Base-by-base conservation (phyloP, 164 flowering plant species). In the Kalanchoe fedtschenkoi region DNA sequence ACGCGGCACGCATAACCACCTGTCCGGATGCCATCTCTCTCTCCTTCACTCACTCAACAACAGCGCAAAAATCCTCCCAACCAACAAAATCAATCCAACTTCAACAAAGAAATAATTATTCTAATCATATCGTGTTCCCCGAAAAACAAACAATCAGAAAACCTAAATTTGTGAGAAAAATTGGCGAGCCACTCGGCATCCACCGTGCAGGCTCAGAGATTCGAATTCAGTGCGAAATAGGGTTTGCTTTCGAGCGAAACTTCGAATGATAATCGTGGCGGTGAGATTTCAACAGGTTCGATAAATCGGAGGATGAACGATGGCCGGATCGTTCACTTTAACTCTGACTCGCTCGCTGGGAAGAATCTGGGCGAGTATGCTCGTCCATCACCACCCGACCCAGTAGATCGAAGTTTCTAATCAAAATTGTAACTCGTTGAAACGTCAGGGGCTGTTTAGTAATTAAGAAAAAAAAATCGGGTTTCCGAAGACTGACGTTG, bases 1-100 rank as follows among this genome's bases (percentile, higher is more conserved):
- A 85, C 73, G 78, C 82, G 37, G 83, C 93, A 60, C 85, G 77
- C 83, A 80, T 86, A 17, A 73, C 65, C 35, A 87, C 76, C 62
- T 79, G 80, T 62, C 73, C 68, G 8, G 73, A 57, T 39, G 78
- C 71, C 91, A 80, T 81, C 56, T 51, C 51, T 47, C 21, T 44
- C 64, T 43, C 30, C 33, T 1, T 26, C 44, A 41, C 15, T 51
- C 32, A 51, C 13, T 51, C 24, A 3, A 14, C 32, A 62, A 22
- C 53, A 24, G n/a, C 28, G 54, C 33, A 21, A 42, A 42, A 61
- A 37, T 37, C 39, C 39, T 37, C 39, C 39, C 5, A 5, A 37
- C 5, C 13, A 37, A 37, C 14, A 5, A 6, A 37, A 2, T 37
- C 39, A 37, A 37, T 37, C 39, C 39, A 37, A 37, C 14, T 37